phyloP scores from a whole-genome alignment of 257 asterid species.

The Ilex aquifolium region DNA sequence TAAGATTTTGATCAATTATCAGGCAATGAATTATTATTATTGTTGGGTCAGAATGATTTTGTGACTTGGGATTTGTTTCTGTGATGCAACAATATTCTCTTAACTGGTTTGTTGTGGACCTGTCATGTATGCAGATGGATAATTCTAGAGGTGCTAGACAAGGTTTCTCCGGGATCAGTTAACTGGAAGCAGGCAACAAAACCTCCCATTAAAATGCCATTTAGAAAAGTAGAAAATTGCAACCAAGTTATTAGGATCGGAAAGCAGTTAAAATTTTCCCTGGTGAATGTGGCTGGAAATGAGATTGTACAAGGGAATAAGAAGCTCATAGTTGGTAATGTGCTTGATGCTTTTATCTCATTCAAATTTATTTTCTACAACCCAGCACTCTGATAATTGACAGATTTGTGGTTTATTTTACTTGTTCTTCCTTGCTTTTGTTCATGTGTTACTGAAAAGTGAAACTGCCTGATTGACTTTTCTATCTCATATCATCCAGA shows the following conservation, averaged over 20 bases:
- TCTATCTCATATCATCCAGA: no score
- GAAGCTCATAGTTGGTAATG: slow-evolving; percentile 91
- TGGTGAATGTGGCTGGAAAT: slow-evolving; percentile 93
- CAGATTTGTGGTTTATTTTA: no score
- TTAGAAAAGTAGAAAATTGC: slow-evolving; percentile 92
- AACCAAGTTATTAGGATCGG: slow-evolving; percentile 87
- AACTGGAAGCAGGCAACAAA: slow-evolving; percentile 88
- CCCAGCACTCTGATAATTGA: no score
- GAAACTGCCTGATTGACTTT: no score
- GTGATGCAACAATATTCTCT: no score
- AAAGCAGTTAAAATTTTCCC: slow-evolving; percentile 75
- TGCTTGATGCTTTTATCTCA: slow-evolving; percentile 3
- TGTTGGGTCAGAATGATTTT: no score
- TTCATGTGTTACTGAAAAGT: no score
- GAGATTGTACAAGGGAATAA: slow-evolving; percentile 97
- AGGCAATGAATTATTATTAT: no score
- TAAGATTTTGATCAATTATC: no score
- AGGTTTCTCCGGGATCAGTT: slow-evolving; percentile 74
- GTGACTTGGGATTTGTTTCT: no score
- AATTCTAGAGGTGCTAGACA: slow-evolving; percentile 84
- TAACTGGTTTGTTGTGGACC: neutral
- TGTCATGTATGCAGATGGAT: slow-evolving; percentile 53
- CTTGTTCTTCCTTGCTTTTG: no score
- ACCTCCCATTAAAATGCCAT: slow-evolving; percentile 97
- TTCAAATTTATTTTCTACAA: neutral